phyloP scores from a whole-genome alignment of 768 basidiomycete genomes.

The Lactarius evosmus region DNA sequence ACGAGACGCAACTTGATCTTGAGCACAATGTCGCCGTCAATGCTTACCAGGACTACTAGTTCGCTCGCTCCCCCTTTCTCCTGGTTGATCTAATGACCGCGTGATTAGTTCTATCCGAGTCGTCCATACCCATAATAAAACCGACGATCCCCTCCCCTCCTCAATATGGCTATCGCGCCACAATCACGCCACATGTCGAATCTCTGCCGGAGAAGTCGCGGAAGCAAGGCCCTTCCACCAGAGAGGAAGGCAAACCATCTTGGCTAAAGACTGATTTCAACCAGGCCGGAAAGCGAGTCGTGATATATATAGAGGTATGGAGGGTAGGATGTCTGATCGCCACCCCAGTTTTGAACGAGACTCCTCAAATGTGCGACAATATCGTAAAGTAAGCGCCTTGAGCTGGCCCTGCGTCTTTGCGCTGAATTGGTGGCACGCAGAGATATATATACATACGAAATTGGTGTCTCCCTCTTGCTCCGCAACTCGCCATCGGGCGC shows the following conservation, averaged over 20 bases:
- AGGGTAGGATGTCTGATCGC: slow-evolving; percentile 95
- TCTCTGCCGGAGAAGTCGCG: slow-evolving; percentile 50
- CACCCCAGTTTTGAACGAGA: slow-evolving; percentile 72
- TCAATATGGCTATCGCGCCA: slow-evolving; percentile 91
- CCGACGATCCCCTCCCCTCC: slow-evolving; percentile 84
- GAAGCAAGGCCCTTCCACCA: slow-evolving; percentile 29
- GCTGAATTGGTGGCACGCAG: slow-evolving; percentile 38
- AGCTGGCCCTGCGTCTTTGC: neutral
- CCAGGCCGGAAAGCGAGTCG: slow-evolving; percentile 61
- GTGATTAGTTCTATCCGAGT: slow-evolving; percentile 46
- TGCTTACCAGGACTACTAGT: slow-evolving; percentile 76
- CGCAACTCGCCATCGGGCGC: slow-evolving; percentile 68
- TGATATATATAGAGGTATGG: slow-evolving; percentile 93
- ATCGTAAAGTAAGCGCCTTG: slow-evolving; percentile 57
- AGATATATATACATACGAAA: slow-evolving; percentile 75
- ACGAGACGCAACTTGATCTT: slow-evolving; percentile 78
- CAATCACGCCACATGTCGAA: slow-evolving; percentile 96
- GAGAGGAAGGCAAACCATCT: slow-evolving; percentile 42
- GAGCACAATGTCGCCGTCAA: slow-evolving; percentile 82
- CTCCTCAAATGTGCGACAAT: slow-evolving; percentile 54
- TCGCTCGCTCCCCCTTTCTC: no score
- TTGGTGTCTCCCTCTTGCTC: slow-evolving; percentile 85
- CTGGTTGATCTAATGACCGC: slow-evolving; percentile 8
- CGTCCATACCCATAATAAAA: slow-evolving; percentile 60
- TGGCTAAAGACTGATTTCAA: slow-evolving; percentile 93